These are phyloP conservation scores for Cucumis hystrix DNA, from an alignment of 306 rosid genomes.

Conservation along the genomic window DNA sequence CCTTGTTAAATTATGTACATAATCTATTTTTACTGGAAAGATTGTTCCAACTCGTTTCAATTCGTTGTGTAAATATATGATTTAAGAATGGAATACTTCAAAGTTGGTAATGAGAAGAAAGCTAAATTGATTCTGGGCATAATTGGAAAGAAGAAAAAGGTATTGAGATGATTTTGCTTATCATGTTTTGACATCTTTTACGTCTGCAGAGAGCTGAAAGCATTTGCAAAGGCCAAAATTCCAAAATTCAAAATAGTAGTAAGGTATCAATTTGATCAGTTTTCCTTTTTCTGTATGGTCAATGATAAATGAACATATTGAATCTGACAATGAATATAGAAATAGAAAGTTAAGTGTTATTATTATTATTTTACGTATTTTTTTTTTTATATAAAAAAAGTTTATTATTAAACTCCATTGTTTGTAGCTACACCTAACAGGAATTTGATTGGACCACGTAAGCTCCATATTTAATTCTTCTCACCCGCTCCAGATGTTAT, in stretches of 20 bases:
- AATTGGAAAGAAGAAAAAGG: background rate
- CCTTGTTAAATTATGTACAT: background rate
- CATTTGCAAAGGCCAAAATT: background rate
- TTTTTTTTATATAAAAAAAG: no score
- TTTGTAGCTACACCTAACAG: background rate
- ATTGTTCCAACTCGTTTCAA: background rate
- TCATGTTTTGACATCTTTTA: background rate
- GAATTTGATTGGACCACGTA: conserved; percentile 30
- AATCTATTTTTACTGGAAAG: background rate
- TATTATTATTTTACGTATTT: no score
- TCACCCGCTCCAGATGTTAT: background rate
- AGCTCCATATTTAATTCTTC: conserved; percentile 8
- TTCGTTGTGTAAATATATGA: background rate
- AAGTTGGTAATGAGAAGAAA: background rate
- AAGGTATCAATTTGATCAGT: background rate
- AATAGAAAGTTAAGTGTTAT: background rate
- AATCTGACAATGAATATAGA: background rate
- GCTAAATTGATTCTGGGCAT: background rate
- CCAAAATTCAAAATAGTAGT: no score
- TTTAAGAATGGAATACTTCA: background rate
- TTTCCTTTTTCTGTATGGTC: background rate
- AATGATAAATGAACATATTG: background rate
- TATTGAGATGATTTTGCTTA: background rate
- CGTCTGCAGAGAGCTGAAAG: background rate
- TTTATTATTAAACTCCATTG: background rate